phyloP scores from a whole-genome alignment of 2,329 filamentous ascomycete genomes.

The Zelopaecilomyces penicillatus region DNA sequence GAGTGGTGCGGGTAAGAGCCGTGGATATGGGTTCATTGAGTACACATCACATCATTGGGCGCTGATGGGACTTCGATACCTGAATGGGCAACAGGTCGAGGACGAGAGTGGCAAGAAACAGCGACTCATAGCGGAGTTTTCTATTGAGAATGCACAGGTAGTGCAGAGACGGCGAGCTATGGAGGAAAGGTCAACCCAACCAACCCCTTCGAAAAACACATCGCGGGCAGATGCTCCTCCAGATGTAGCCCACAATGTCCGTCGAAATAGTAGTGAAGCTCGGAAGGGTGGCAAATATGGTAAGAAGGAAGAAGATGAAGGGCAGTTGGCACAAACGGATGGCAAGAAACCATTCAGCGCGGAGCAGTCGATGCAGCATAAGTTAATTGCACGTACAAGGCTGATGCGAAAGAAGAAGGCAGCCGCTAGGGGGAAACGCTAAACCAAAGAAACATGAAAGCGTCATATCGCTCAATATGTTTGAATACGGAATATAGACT shows the following conservation, averaged over 20 bases:
- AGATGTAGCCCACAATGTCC: too few species aligned
- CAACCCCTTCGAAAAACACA: slow-evolving; percentile 16
- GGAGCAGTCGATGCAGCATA: slow-evolving; percentile 47
- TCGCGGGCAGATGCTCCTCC: too few species aligned
- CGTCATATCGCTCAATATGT: too few species aligned
- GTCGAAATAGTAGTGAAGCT: neutral
- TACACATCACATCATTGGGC: slow-evolving; percentile 91
- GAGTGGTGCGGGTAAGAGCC: slow-evolving; percentile 69
- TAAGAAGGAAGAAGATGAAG: slow-evolving; percentile 14
- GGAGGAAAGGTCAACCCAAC: slow-evolving; percentile 26
- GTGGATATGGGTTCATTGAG: slow-evolving; percentile 96
- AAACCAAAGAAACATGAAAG: neutral
- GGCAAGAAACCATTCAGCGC: slow-evolving; percentile 26
- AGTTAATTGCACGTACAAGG: slow-evolving; percentile 79
- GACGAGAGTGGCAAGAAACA: slow-evolving; percentile 69
- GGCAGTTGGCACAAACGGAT: slow-evolving; percentile 15
- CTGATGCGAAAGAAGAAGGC: slow-evolving; percentile 65
- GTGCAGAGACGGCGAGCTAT: slow-evolving; percentile 58
- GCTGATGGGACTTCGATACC: slow-evolving; percentile 86
- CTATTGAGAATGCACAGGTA: slow-evolving; percentile 95
- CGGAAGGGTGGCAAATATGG: slow-evolving; percentile 2
- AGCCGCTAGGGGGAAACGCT: slow-evolving; percentile 25
- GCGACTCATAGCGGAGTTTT: slow-evolving; percentile 89
- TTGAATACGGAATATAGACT: too few species aligned
- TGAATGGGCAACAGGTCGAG: slow-evolving; percentile 67